Base-by-base conservation (phyloP, 2,329 filamentous ascomycete genomes). In the Penicillium sp. region DNA sequence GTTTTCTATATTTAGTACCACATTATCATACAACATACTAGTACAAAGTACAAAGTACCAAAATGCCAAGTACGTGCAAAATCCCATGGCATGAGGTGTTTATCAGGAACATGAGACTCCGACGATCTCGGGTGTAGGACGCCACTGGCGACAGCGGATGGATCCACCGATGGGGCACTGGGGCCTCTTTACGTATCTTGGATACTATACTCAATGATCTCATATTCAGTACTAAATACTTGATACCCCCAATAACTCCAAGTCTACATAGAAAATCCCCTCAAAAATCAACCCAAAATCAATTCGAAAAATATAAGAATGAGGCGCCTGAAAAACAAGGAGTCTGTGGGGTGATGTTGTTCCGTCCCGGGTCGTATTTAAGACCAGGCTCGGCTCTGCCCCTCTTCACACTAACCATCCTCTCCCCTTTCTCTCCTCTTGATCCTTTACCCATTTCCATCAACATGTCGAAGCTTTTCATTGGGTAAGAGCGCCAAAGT, bases 401-500 rank as follows among this genome's bases (percentile, higher is more conserved):
- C 51, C 51, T 53, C 51, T 53, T 53, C 39, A 39, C 51, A 53
- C 34, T 34, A 40, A 40, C 49, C 49, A 35, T 39, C 30, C 46
- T 40, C 39, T n/a, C n/a, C 39, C 34, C 34, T 46, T 29, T 23
- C 36, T 14, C n/a, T 11, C 41, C 34, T 40, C 46, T 40, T 18
- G 13, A 46, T 44, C 34, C 18, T 34, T 41, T 50, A 46, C 35
- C 23, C 23, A 46, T 46, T 50, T 43, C 19, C 47, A 53, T 53
- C 51, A 53, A 50, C 26, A 53, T 53, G 51, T 53, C 51, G 39
- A 53, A 53, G 46, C 51, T 53, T 53, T 53, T 53, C 45, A 53
- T 53, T 50, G 51, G 51, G 51, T 53, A 50, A 18, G 51, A 39
- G 1, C 6, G 9, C 19, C 9, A 10, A 2, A 6, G 26, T n/a